Evolutionary conservation across 2,329 filamentous ascomycete species (phyloP), one percentile per base, ranked within the genome.

Genomic region (Akanthomyces muscarius): DNA sequence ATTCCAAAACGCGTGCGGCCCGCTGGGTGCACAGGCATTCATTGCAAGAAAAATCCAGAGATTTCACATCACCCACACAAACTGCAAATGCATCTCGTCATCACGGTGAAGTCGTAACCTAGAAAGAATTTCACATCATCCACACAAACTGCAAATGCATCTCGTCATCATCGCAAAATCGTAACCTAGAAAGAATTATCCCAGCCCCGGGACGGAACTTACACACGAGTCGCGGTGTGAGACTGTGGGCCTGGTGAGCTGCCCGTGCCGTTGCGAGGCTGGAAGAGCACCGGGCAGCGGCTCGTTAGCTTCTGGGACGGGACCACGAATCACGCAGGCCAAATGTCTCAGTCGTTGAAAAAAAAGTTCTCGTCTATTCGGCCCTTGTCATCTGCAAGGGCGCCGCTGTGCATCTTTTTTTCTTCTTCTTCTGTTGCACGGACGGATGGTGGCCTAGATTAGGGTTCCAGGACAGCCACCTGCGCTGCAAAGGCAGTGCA

Each of bases 31-130:
- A 38, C 16, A 38, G 33, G 42, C 33, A 25, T 58, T 58, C 33
- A 25, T 58, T 58, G 42, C 44, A 58, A 45, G 28, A 45, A 57
- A 57, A 58, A 25, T 44, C 30, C 28, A n/a, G 33, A 23, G 54
- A 47, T 47, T 56, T 44, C 47, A 13, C 14, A 38, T 4, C 13
- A n/a, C 25, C 25, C 16, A 38, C n/a, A 18, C 18, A 2, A 6
- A 18, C 28, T 30, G 28, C 28, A 30, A 30, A 6, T 30, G 6
- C 28, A 30, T 30, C 28, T 51, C 2, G 23, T 51, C 25, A 33
- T n/a, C 28, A 25, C 36, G 13, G 30, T 23, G 11, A 36, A 11
- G 7, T 11, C 8, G 33, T 11, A 36, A 36, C 8, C 33, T 11
- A 11, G 21, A 21, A 21, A 21, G 21, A 21, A 47, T 47, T 56